phyloP scores from a whole-genome alignment of 768 basidiomycete genomes.

The Lentinula boryana region DNA sequence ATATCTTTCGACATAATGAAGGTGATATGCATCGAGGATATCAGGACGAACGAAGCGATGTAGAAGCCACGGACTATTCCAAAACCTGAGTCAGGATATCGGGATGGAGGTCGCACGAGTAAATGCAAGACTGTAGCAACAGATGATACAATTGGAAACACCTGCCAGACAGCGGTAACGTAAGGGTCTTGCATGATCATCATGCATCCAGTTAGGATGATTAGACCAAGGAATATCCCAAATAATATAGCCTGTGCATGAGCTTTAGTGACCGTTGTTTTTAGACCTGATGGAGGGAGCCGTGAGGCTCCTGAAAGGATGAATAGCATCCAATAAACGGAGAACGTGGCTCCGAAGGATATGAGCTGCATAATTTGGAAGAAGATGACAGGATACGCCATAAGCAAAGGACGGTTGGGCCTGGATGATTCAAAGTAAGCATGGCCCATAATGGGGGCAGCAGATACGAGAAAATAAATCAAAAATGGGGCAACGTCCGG shows the following conservation, averaged over 20 bases:
- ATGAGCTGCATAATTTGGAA: constrained; percentile 34
- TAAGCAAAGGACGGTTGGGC: constrained; percentile 21
- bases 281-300: constrained; percentile 9
- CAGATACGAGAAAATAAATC: constrained; percentile 29
- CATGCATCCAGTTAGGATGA: constrained; percentile 43
- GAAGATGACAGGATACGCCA: constrained; percentile 36
- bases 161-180: constrained; percentile 50
- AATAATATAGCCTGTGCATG: constrained; percentile 51
- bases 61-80: constrained; percentile 31
- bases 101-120: constrained; percentile 28
- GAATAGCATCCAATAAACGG: constrained; percentile 44
- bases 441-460: constrained; percentile 27
- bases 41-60: constrained; percentile 31
- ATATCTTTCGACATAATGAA: constrained; percentile 29
- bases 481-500: constrained; percentile 23
- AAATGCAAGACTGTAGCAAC: constrained; percentile 34
- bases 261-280: constrained; percentile 29
- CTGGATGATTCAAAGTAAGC: constrained; percentile 41
- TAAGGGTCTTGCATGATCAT: constrained; percentile 31
- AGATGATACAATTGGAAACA: constrained; percentile 42
- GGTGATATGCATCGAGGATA: constrained; percentile 36
- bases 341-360: constrained; percentile 36
- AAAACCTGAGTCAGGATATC: constrained; percentile 28
- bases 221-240: constrained; percentile 35
- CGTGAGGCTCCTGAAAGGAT: constrained; percentile 30